Evolutionary conservation across 176 grass and related monocot genomes (phyloP), one percentile per base, ranked within the genome.

Genomic region (Musa troglodytarum): DNA sequence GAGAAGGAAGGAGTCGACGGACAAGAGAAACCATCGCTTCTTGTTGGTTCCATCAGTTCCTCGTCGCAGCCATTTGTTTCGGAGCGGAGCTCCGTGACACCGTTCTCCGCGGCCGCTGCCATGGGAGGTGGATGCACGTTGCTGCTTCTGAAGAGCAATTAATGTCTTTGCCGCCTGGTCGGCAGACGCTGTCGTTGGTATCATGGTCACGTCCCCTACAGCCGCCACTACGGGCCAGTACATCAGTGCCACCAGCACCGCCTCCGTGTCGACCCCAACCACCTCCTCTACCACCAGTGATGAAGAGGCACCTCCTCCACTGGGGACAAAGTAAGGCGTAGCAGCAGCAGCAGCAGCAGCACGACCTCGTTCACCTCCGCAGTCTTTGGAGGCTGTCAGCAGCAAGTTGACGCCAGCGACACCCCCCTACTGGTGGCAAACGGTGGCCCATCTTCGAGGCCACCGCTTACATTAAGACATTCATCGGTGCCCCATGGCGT

Each of bases 381-480:
- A 79, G 2, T 74, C 78, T 43, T 43, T 43, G 34, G 34, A 43
- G 4, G 4, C 34, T 6, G 3, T 43, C 34, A 43, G 34, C 34
- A 43, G 34, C 3, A 43, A 43, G 34, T 43, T 43, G 34, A 6
- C 34, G 34, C 34, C 34, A 6, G 34, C 34, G 34, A 6, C 34
- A 43, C 3, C 80, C 57, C 0, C 88, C 92, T 0, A 81, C 76
- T 0, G 58, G 75, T 3, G 83, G 28, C 11, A 79, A 81, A 23
- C 59, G 34, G 34, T 43, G 34, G 66, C 7, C 66, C 66, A 22
- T 50, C 14, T 22, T 19, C 29, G 67, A 20, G 63, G 69, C 19
- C 2, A 49, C 71, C 80, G 4, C 20, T 80, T 0, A 82, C 83
- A 0, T 87, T 87, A 0, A 81, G 89, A 0, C 85, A 76, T 3